A percentile compares a stretch with the other conserved stretches of the same genome.
Conservation (phyloP, 192 early-diverging fungal genomes). For the Bifiguratus adelaidae region DNA sequence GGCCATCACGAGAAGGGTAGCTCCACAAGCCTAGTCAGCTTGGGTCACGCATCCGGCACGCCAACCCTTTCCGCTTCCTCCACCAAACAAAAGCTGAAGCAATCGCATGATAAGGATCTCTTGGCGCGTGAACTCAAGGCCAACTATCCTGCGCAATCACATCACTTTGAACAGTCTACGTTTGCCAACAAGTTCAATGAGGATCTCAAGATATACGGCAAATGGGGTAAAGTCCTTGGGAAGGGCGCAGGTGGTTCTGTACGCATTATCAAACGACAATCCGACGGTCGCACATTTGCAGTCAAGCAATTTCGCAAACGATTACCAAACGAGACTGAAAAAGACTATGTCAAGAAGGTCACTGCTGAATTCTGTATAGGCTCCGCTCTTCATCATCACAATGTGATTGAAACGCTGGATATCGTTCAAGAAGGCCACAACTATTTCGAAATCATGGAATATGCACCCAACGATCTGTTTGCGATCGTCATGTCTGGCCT, state of each 20-base stretch:
- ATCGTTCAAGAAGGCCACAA: conserved; percentile 56
- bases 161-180: conserved; percentile 9
- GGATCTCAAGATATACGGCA: conserved; percentile 23
- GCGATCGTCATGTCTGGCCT: conserved; percentile 65
- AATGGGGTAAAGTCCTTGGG: conserved; percentile 39
- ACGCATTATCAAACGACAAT: conserved; percentile 45
- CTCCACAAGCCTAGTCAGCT: too few species aligned
- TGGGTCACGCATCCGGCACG: too few species aligned
- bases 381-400: conserved; percentile 66
- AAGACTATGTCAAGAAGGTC: conserved; percentile 74
- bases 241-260: conserved; percentile 70
- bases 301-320: conserved; percentile 78
- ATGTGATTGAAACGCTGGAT: conserved; percentile 72
- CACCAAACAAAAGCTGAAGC: too few species aligned
- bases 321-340: conserved; percentile 48
- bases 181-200: conserved; percentile 23
- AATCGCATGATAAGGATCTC: too few species aligned
- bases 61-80: too few species aligned
- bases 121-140: too few species aligned
- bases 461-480: conserved; percentile 87
- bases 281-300: conserved; percentile 58
- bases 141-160: too few species aligned
- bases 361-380: conserved; percentile 81
- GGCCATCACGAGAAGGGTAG: too few species aligned
- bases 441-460: conserved; percentile 84